phyloP scores from a whole-genome alignment of 106 monocot genomes.

The Dioscorea dumetorum region DNA sequence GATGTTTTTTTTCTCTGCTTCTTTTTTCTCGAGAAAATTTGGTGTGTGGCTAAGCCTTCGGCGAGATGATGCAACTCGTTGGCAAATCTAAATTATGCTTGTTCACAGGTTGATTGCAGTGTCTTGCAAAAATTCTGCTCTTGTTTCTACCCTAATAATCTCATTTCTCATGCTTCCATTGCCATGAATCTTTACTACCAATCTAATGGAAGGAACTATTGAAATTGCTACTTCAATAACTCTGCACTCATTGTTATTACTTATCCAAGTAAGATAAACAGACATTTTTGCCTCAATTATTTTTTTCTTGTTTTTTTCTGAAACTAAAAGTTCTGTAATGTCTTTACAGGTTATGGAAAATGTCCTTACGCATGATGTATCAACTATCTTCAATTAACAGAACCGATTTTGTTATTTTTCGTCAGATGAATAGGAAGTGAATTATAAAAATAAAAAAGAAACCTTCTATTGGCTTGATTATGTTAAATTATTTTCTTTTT shows the following conservation, averaged over 20 bases:
- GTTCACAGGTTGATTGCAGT: slow-evolving; percentile 10
- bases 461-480: background rate
- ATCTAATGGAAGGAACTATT: no score
- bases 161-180: no score
- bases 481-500: no score
- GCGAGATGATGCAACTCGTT: slow-evolving; percentile 9
- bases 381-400: background rate
- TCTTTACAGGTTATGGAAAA: slow-evolving; percentile 5
- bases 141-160: slow-evolving; percentile 3
- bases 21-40: background rate
- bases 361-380: slow-evolving; percentile 1
- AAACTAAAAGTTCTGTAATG: background rate
- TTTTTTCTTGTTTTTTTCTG: background rate
- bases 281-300: no score
- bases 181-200: no score
- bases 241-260: background rate
- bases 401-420: background rate
- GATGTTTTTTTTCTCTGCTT: background rate
- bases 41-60: slow-evolving; percentile 11
- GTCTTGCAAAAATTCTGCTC: background rate
- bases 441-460: background rate
- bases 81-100: slow-evolving; percentile 7
- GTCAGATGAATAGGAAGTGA: background rate
- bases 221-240: slow-evolving; percentile 9
- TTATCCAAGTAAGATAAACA: slow-evolving; percentile 4